These are phyloP conservation scores for Triadica sebifera DNA, from an alignment of 345 rosid species.

Conservation along the genomic window DNA sequence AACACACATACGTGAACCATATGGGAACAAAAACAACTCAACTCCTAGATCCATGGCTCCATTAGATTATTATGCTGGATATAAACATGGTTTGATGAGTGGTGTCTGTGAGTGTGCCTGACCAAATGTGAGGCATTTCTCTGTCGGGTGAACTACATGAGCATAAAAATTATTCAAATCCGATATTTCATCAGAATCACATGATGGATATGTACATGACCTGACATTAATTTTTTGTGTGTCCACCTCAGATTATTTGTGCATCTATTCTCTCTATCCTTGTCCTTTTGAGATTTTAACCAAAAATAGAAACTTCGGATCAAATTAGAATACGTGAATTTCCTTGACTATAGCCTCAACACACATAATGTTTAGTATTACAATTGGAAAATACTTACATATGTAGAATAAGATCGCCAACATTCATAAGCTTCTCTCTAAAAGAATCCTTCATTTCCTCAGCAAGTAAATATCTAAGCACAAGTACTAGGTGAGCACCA, in stretches of 20 bases:
- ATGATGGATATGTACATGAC: slow-evolving; percentile 10
- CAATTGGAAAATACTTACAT: slow-evolving; percentile 48
- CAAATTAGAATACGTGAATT: neutral
- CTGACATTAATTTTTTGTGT: neutral
- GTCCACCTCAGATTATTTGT: neutral
- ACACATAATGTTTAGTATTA: neutral
- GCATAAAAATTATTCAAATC: neutral
- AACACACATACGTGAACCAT: neutral
- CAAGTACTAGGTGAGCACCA: slow-evolving; percentile 94
- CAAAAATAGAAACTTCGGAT: neutral
- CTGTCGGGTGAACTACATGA: neutral
- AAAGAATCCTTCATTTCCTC: slow-evolving; percentile 74
- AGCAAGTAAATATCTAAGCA: slow-evolving; percentile 68
- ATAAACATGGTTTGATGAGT: neutral
- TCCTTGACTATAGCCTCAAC: neutral
- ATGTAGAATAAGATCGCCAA: slow-evolving; percentile 91
- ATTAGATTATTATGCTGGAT: neutral
- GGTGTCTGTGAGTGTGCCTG: neutral
- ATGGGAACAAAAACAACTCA: neutral
- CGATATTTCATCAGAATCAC: neutral
- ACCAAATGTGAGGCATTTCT: neutral
- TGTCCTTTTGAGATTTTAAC: neutral
- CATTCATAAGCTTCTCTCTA: slow-evolving; percentile 74
- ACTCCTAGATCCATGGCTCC: neutral
- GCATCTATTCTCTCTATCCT: neutral